A percentile compares a stretch with the other conserved stretches of the same genome.
These are phyloP conservation scores for Pseudozyma tsukubaensis DNA, from an alignment of 1,284 basidiomycete genomes.

Conservation along the genomic window DNA sequence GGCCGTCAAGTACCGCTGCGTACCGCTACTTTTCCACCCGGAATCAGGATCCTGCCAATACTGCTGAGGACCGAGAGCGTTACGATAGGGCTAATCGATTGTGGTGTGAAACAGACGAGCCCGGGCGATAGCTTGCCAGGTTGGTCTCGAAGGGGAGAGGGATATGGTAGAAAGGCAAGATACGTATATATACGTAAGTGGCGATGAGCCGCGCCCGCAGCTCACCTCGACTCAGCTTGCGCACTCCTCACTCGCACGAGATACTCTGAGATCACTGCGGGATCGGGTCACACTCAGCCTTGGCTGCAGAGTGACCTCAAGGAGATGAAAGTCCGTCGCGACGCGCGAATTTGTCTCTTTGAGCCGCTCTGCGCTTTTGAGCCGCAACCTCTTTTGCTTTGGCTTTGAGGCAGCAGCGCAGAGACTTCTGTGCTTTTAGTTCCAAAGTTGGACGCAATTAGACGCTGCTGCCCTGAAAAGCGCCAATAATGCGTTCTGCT, in stretches of 20 bases:
- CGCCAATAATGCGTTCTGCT: not conserved
- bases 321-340: constrained; percentile 13
- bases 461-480: not conserved
- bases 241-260: constrained; percentile 17
- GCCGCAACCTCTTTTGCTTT: not conserved
- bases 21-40: not conserved
- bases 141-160: constrained; percentile 3
- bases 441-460: not conserved
- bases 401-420: no score
- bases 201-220: constrained; percentile 31
- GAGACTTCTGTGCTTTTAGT: not conserved
- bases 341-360: constrained; percentile 25
- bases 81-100: constrained; percentile 8
- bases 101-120: constrained; percentile 15
- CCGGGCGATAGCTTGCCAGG: constrained; percentile 21
- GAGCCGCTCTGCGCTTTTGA: not conserved
- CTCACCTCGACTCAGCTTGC: constrained; percentile 20
- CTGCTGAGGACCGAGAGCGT: constrained; percentile 2
- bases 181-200: constrained; percentile 33
- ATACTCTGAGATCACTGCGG: not conserved
- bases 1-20: no score
- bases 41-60: not conserved
- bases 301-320: constrained; percentile 29
- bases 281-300: not conserved
- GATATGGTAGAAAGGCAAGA: constrained; percentile 18